These are phyloP conservation scores for Celoporthe dispersa DNA, from an alignment of 2,329 filamentous ascomycete species.

Conservation along the genomic window DNA sequence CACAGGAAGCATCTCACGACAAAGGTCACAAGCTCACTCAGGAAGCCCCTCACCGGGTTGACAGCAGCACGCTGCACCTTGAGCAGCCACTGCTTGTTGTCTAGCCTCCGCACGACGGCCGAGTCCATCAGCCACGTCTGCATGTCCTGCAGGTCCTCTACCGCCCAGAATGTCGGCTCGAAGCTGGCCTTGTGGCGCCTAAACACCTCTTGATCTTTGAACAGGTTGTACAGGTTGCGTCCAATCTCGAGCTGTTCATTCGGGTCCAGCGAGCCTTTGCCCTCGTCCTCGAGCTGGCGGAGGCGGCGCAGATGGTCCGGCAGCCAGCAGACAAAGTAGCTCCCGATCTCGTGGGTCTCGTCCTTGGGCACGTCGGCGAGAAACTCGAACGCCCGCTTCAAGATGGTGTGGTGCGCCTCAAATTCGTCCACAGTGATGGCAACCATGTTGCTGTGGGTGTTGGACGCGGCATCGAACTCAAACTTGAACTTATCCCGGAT, in stretches of 20 bases:
- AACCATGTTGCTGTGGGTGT: slow-evolving; percentile 21
- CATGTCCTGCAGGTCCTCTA: slow-evolving; percentile 30
- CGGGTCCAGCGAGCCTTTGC: slow-evolving; percentile 28
- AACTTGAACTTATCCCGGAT: slow-evolving; percentile 36
- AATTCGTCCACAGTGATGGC: slow-evolving; percentile 35
- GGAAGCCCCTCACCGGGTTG: slow-evolving; percentile 29
- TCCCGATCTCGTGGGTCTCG: slow-evolving; percentile 30
- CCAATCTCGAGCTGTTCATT: slow-evolving; percentile 32
- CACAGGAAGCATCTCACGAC: slow-evolving; percentile 4
- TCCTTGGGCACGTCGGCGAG: slow-evolving; percentile 24
- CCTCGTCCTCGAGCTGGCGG: slow-evolving; percentile 30
- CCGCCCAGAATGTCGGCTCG: slow-evolving; percentile 26
- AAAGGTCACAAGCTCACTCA: slow-evolving; percentile 17
- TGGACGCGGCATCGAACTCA: slow-evolving; percentile 32
- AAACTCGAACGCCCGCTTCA: slow-evolving; percentile 33
- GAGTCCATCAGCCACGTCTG: slow-evolving; percentile 34
- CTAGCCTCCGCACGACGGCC: slow-evolving; percentile 28
- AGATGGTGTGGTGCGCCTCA: slow-evolving; percentile 34
- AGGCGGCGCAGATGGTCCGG: slow-evolving; percentile 32
- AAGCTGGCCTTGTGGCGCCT: slow-evolving; percentile 30
- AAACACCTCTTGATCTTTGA: slow-evolving; percentile 29
- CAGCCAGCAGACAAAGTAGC: slow-evolving; percentile 32
- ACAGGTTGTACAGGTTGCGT: slow-evolving; percentile 32
- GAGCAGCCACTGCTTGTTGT: slow-evolving; percentile 32
- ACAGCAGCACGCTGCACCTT: slow-evolving; percentile 25